Evolutionary conservation across 164 flowering plant species (phyloP).

Genomic region (Magnolia sinica): DNA sequence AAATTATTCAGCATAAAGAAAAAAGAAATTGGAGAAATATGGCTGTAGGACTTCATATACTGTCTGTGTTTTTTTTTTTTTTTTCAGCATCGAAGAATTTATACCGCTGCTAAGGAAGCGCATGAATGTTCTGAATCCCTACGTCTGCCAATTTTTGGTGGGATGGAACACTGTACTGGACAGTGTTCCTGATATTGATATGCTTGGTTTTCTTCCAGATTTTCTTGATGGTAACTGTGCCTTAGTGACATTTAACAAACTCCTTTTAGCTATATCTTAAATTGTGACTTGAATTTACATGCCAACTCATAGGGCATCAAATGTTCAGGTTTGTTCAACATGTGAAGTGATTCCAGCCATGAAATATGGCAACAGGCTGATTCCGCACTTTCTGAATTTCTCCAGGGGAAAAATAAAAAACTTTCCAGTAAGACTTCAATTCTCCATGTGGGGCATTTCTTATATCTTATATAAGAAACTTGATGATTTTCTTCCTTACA

Average conservation of each 20-base stretch:
- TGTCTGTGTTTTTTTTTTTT: too few species aligned
- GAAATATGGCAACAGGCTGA: slow-evolving; percentile 98
- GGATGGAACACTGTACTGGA: slow-evolving; percentile 99
- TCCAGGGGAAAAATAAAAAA: slow-evolving; percentile 82
- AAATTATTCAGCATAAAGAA: too few species aligned
- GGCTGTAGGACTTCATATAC: too few species aligned
- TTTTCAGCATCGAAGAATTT: too few species aligned
- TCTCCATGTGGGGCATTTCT: neutral
- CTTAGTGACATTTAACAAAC: neutral
- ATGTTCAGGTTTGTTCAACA: slow-evolving; percentile 81
- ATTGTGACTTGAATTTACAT: too few species aligned
- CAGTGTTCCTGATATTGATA: slow-evolving; percentile 97
- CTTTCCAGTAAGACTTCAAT: slow-evolving; percentile 70
- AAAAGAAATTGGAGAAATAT: too few species aligned
- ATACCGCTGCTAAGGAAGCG: too few species aligned
- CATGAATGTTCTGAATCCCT: too few species aligned
- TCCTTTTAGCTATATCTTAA: too few species aligned
- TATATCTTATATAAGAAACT: too few species aligned
- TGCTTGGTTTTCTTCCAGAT: slow-evolving; percentile 99
- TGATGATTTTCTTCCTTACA: too few species aligned
- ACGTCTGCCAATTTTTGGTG: slow-evolving; percentile 44
- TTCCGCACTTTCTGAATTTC: slow-evolving; percentile 96
- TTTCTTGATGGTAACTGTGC: slow-evolving; percentile 88
- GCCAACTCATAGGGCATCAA: neutral
- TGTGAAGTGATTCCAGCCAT: slow-evolving; percentile 95